Conservation (phyloP, 768 basidiomycete species). For the Omphalotus guepiniiformis region DNA sequence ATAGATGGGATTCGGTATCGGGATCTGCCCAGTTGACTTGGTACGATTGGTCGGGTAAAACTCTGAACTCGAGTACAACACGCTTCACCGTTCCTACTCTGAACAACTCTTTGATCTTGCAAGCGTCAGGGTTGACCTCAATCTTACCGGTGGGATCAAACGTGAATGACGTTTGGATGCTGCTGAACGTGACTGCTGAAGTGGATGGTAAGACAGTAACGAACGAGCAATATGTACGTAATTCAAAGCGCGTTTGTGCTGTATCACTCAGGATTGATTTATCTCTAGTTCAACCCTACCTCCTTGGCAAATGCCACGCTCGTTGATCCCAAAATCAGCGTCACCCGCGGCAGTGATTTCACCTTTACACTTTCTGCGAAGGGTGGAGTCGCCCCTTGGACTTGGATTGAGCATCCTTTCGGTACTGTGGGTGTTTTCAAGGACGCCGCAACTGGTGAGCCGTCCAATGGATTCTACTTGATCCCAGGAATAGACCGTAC, state of each 20-base stretch:
- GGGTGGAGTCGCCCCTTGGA: constrained; percentile 53
- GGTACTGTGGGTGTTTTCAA: constrained; percentile 52
- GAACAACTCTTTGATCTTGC: constrained; percentile 45
- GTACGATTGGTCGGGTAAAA: constrained; percentile 51
- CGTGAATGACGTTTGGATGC: constrained; percentile 44
- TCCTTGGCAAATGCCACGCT: constrained; percentile 43
- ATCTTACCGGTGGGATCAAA: constrained; percentile 42
- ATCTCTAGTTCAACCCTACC: constrained; percentile 44
- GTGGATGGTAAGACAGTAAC: constrained; percentile 36
- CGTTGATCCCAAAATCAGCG: constrained; percentile 43
- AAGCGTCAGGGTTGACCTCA: constrained; percentile 33
- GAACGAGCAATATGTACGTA: constrained; percentile 49
- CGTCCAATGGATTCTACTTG: constrained; percentile 52
- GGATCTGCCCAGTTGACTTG: constrained; percentile 49
- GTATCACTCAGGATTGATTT: background rate
- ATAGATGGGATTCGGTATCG: constrained; percentile 41
- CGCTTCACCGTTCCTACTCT: constrained; percentile 42
- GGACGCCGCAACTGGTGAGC: constrained; percentile 35
- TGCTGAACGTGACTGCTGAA: constrained; percentile 44
- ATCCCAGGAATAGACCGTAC: constrained; percentile 51
- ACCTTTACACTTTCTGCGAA: constrained; percentile 49
- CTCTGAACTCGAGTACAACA: constrained; percentile 29
- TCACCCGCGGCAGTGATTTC: constrained; percentile 28
- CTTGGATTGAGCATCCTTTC: constrained; percentile 56
- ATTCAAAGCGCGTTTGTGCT: background rate